Evolutionary conservation across 1,284 basidiomycete species (phyloP).

Genomic region (Mycosarcoma mackinlayi): DNA sequence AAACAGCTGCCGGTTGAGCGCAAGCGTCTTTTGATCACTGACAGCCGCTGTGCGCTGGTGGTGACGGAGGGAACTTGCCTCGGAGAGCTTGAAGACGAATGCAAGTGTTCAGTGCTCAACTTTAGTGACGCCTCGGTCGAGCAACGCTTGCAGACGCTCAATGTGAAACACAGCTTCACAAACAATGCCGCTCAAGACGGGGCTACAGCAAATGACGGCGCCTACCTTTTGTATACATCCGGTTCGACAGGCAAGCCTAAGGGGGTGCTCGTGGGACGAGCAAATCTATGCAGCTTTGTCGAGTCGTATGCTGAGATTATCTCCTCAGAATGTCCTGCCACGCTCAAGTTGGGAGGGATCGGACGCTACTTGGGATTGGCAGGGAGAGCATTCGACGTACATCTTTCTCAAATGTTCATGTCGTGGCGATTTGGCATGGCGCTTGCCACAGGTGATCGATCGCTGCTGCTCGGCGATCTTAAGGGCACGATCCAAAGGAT

Average conservation of each 20-base stretch:
- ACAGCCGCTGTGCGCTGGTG: slow-evolving; percentile 70
- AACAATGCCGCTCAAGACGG: neutral
- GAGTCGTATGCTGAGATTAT: slow-evolving; percentile 20
- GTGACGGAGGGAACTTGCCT: slow-evolving; percentile 12
- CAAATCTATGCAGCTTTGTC: slow-evolving; percentile 18
- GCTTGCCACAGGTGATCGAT: slow-evolving; percentile 70
- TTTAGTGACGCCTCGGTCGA: slow-evolving; percentile 2
- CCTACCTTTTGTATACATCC: slow-evolving; percentile 73
- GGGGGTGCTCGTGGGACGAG: slow-evolving; percentile 70
- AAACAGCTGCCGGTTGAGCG: slow-evolving; percentile 73
- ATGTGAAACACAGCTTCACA: neutral
- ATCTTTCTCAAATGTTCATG: slow-evolving; percentile 72
- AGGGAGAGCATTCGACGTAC: slow-evolving; percentile 73
- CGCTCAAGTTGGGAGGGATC: slow-evolving; percentile 9
- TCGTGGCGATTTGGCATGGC: slow-evolving; percentile 72
- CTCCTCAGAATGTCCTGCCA: slow-evolving; percentile 16
- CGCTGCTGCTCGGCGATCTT: slow-evolving; percentile 72
- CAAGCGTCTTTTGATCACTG: slow-evolving; percentile 71
- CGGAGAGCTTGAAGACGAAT: slow-evolving; percentile 5
- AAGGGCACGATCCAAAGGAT: slow-evolving; percentile 71
- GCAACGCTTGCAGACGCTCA: neutral
- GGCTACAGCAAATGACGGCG: slow-evolving; percentile 29
- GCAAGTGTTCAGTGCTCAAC: slow-evolving; percentile 5
- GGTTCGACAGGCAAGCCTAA: slow-evolving; percentile 73
- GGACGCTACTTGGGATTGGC: slow-evolving; percentile 20